Base-by-base conservation (phyloP, 768 basidiomycete species). In the Leccinum fibrillosum region DNA sequence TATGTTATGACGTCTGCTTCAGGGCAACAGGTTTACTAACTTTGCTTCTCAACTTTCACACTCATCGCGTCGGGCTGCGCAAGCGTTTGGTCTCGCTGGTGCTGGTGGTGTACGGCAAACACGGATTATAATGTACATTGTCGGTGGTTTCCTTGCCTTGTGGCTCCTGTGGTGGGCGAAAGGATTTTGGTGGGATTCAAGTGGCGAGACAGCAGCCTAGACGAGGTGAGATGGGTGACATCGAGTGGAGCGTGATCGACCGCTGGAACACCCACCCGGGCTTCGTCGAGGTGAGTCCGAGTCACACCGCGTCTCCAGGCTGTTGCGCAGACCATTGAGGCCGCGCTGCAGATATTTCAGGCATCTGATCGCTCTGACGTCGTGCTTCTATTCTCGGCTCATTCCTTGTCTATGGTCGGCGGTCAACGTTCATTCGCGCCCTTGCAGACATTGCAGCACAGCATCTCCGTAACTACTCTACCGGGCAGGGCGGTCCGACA, bases 191-290 rank as follows among this genome's bases (percentile, higher is more conserved):
- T 69, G 69, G 66, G 39, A 48, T 21, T 66, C 63, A 9, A 55
- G 55, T n/a, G 62, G 59, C 21, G 47, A 66, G 97, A 96, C 54
- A 97, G 94, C 76, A 95, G 92, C 71, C 71, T 99, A 68, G 98
- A 98, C 67, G 97, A 99, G 72, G 86, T 28, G 86, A 83, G 53
- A 74, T 79, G 62, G 88, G 81, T 52, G 78, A 79, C 64, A 81
- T 99, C 23, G 83, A 93, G 67, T 99, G 97, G 97, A 96, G 92
- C 70, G 94, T 98, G 5, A 90, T 99, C 68, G 97, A 99, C 75
- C 83, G 97, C 28, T 99, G 97, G 97, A 94, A 93, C 9, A 93
- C 92, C 7, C 92, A 99, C 72, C 81, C 89, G 8, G 97, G 97
- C 4, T 90, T 98, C 67, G 82, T 99, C 59, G 93, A 98, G 80